Conservation (phyloP, 2,329 filamentous ascomycete genomes). For the Talaromyces marneffei region DNA sequence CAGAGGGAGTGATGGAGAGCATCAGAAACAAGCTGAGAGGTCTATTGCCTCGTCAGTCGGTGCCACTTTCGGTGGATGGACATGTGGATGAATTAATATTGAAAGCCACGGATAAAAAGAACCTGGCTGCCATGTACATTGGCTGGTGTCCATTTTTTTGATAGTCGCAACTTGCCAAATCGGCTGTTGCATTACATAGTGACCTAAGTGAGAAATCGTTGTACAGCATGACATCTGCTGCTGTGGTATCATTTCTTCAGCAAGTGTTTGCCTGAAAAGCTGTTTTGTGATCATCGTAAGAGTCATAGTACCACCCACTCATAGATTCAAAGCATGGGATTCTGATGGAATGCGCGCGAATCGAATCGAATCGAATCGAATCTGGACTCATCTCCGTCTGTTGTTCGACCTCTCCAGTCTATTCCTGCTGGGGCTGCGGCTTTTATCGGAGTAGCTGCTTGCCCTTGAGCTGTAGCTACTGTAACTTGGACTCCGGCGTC, state of each 20-base stretch:
- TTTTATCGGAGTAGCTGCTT: constrained; percentile 49
- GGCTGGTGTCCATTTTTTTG: constrained; percentile 75
- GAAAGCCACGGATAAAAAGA: constrained; percentile 72
- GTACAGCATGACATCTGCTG: neutral
- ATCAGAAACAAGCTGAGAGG: constrained; percentile 84
- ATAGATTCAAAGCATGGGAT: neutral
- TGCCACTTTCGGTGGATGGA: constrained; percentile 89
- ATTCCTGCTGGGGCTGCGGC: constrained; percentile 42
- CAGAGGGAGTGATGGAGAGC: constrained; percentile 77
- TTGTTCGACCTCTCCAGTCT: neutral
- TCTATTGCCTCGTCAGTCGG: constrained; percentile 76
- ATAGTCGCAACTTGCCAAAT: constrained; percentile 11
- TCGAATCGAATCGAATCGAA: too few species aligned
- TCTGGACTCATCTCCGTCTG: constrained; percentile 6
- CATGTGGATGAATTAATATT: constrained; percentile 94
- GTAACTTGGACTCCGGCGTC: constrained; percentile 57
- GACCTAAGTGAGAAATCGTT: neutral
- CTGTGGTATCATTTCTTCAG: neutral
- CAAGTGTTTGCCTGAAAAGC: neutral
- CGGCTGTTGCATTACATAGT: neutral
- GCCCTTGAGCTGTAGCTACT: constrained; percentile 58
- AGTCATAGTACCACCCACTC: neutral
- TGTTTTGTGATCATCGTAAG: neutral
- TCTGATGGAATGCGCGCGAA: neutral
- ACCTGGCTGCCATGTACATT: constrained; percentile 92